Percentiles rank a stretch among this genome's conserved stretches.
These are phyloP conservation scores for Cunninghamia lanceolata DNA, from an alignment of 75 land plant genomes.

Conservation along the genomic window DNA sequence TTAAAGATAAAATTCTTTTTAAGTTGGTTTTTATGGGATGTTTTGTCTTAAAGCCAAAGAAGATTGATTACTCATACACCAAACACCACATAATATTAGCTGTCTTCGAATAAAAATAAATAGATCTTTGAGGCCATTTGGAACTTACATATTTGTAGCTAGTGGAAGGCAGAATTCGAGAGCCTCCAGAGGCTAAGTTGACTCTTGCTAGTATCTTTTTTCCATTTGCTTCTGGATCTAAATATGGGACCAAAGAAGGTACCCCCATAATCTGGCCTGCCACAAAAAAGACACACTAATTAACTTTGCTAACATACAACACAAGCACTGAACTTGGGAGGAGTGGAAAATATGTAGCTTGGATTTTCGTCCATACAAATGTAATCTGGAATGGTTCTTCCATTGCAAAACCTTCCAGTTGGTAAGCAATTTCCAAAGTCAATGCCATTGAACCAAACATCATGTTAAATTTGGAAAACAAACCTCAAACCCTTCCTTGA, in stretches of 20 bases:
- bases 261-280: conserved; percentile 24
- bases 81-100: too few relatives aligned
- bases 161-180: conserved; percentile 29
- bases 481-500: too few relatives aligned
- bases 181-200: conserved; percentile 36
- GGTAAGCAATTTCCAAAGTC: conserved; percentile 22
- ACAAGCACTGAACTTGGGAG: not conserved
- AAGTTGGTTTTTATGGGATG: not conserved
- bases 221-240: conserved; percentile 32
- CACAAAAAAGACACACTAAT: not conserved
- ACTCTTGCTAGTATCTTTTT: conserved; percentile 21
- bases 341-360: not conserved
- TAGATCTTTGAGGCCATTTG: not conserved
- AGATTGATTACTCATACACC: too few relatives aligned
- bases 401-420: conserved; percentile 41
- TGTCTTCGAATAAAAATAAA: too few relatives aligned
- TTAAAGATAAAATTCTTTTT: not conserved
- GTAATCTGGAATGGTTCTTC: conserved; percentile 24
- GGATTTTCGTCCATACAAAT: conserved; percentile 10
- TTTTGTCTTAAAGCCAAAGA: too few relatives aligned
- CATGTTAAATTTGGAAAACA: too few relatives aligned
- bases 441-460: conserved; percentile 26
- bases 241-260: conserved; percentile 20
- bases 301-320: not conserved
- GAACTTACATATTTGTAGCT: conserved; percentile 10